Evolutionary conservation across 352 stramenopile species (phyloP).

Genomic region (Blastocystis hominis): DNA sequence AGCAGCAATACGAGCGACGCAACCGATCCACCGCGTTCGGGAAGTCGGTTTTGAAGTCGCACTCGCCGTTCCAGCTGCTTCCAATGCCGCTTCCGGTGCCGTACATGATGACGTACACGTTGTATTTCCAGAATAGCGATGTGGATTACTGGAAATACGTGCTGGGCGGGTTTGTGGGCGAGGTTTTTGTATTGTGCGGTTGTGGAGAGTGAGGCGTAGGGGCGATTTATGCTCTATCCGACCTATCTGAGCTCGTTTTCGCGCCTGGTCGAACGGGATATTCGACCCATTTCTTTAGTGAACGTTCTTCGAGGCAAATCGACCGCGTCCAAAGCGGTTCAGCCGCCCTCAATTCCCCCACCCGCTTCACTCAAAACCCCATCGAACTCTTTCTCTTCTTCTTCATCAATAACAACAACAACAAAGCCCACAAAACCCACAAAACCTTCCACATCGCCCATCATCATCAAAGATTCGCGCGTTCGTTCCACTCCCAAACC

Average conservation of each 20-base stretch:
- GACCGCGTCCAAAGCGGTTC: neutral
- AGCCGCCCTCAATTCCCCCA: neutral
- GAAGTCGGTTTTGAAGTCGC: neutral
- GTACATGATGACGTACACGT: neutral
- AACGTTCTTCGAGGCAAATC: neutral
- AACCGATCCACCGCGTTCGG: neutral
- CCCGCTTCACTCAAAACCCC: neutral
- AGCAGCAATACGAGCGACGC: neutral
- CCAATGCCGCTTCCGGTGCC: neutral
- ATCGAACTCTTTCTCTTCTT: no score
- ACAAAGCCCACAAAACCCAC: neutral
- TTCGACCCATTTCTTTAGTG: neutral
- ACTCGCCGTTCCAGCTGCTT: constrained; percentile 36
- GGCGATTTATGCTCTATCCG: constrained; percentile 38
- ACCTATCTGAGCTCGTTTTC: constrained; percentile 27
- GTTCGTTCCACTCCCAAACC: neutral
- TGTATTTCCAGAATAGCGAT: neutral
- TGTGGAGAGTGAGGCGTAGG: neutral
- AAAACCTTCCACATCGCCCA: neutral
- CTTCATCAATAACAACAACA: neutral
- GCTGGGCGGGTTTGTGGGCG: neutral
- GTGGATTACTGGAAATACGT: constrained; percentile 23
- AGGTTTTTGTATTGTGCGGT: neutral
- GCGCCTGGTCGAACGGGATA: neutral
- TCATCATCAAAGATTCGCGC: neutral